Evolutionary conservation across 2,329 filamentous ascomycete species (phyloP).

Genomic region (Camillea tinctor): DNA sequence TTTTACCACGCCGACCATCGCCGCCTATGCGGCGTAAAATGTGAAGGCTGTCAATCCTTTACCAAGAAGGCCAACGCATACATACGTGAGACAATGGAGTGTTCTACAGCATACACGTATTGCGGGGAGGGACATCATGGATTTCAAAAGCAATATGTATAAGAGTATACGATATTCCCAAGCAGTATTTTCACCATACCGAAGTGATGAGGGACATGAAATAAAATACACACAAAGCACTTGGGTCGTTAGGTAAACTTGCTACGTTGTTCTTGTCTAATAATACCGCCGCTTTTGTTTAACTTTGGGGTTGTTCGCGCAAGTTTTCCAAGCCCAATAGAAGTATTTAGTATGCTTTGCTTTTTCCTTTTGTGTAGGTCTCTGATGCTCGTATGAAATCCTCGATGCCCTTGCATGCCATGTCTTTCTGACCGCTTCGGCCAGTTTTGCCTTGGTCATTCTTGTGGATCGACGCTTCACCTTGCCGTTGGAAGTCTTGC

Average conservation of each 20-base stretch:
- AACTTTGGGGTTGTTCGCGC: not conserved
- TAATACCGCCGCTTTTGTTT: not conserved
- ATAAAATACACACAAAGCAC: not conserved
- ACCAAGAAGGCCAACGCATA: not conserved
- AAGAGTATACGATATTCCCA: not conserved
- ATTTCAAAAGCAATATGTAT: not conserved
- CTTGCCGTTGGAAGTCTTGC: not conserved
- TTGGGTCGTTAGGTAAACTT: not conserved
- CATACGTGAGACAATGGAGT: not conserved
- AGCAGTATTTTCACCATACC: not conserved
- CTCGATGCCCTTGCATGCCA: not conserved
- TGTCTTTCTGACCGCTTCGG: not conserved
- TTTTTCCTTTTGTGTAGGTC: not conserved
- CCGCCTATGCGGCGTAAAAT: not conserved
- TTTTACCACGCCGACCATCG: not conserved
- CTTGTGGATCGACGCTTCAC: not conserved
- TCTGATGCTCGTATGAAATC: not conserved
- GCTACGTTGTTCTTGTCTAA: not conserved
- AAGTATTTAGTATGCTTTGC: not conserved
- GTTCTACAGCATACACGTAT: not conserved
- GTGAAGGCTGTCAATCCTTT: not conserved
- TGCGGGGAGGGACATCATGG: not conserved
- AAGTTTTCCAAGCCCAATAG: not conserved
- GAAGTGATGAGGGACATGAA: not conserved
- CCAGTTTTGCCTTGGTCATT: slow-evolving; percentile 3